Evolutionary conservation across 768 basidiomycete genomes (phyloP).

Genomic region (Pleurotus sapidus): DNA sequence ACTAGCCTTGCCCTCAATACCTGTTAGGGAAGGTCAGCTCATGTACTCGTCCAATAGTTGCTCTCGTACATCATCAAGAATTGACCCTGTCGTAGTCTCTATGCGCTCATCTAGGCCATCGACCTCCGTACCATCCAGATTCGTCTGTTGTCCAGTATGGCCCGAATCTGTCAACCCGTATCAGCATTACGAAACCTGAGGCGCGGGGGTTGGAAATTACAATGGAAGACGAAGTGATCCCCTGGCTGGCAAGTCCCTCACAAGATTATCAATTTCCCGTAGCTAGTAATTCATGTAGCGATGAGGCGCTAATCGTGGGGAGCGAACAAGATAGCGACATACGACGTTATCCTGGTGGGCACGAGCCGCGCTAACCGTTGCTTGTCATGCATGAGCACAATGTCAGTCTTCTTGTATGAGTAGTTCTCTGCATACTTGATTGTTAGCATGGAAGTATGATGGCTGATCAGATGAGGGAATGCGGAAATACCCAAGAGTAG

Average conservation of each 20-base stretch:
- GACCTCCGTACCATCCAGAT: slow-evolving; percentile 31
- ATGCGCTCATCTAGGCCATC: slow-evolving; percentile 43
- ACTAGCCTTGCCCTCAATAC: slow-evolving; percentile 18
- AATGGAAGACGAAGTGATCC: slow-evolving; percentile 58
- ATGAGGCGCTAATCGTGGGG: background rate
- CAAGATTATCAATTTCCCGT: slow-evolving; percentile 39
- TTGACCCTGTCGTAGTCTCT: background rate
- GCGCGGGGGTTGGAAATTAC: slow-evolving; percentile 27
- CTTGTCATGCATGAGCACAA: slow-evolving; percentile 44
- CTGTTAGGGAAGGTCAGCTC: slow-evolving; percentile 3
- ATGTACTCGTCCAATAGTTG: too few species aligned
- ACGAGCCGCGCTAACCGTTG: slow-evolving; percentile 21
- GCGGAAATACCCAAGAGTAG: slow-evolving; percentile 32
- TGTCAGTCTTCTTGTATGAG: slow-evolving; percentile 33
- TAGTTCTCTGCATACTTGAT: slow-evolving; percentile 28
- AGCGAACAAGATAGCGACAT: slow-evolving; percentile 12
- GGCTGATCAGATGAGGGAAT: background rate
- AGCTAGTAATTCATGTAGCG: slow-evolving; percentile 24
- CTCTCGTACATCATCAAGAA: slow-evolving; percentile 6
- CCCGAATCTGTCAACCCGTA: slow-evolving; percentile 36
- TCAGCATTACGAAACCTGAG: background rate
- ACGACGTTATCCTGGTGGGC: slow-evolving; percentile 48
- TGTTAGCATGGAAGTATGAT: background rate
- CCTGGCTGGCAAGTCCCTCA: slow-evolving; percentile 39
- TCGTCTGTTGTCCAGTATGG: slow-evolving; percentile 34